Conservation (phyloP, 2,329 filamentous ascomycete species). For the Penicillium sp. region DNA sequence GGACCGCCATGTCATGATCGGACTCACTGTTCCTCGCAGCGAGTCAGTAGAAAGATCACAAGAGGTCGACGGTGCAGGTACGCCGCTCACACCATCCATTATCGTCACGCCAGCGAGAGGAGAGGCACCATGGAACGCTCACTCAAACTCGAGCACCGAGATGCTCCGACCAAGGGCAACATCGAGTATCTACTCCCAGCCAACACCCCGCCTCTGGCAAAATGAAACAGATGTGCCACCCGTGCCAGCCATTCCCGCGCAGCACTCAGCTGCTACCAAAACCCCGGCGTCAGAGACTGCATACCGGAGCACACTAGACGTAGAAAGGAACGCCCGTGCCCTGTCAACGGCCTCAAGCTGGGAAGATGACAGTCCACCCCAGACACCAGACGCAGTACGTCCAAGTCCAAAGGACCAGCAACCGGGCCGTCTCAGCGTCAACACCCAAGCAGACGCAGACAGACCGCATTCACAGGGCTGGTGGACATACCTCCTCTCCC, state of each 20-base stretch:
- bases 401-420: slow-evolving; percentile 16
- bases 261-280: slow-evolving; percentile 20
- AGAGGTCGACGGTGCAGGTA: slow-evolving; percentile 26
- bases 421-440: slow-evolving; percentile 23
- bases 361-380: slow-evolving; percentile 27
- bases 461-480: slow-evolving; percentile 42
- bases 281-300: slow-evolving; percentile 3
- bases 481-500: slow-evolving; percentile 44
- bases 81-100: slow-evolving; percentile 40
- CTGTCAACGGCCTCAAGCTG: slow-evolving; percentile 32
- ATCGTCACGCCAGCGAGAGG: slow-evolving; percentile 40
- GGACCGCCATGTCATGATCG: slow-evolving; percentile 41
- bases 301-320: slow-evolving; percentile 6
- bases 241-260: slow-evolving; percentile 34
- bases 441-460: slow-evolving; percentile 25
- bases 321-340: slow-evolving; percentile 13
- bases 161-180: slow-evolving; percentile 25
- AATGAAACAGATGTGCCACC: slow-evolving; percentile 30
- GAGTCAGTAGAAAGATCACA: slow-evolving; percentile 22
- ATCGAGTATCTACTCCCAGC: slow-evolving; percentile 41
- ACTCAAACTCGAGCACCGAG: slow-evolving; percentile 19
- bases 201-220: slow-evolving; percentile 25
- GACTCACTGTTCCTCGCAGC: slow-evolving; percentile 34
- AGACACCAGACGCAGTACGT: background rate
- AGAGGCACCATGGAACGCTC: slow-evolving; percentile 28